Conservation (phyloP, 2,329 filamentous ascomycete genomes). For the Cercospora sesami region DNA sequence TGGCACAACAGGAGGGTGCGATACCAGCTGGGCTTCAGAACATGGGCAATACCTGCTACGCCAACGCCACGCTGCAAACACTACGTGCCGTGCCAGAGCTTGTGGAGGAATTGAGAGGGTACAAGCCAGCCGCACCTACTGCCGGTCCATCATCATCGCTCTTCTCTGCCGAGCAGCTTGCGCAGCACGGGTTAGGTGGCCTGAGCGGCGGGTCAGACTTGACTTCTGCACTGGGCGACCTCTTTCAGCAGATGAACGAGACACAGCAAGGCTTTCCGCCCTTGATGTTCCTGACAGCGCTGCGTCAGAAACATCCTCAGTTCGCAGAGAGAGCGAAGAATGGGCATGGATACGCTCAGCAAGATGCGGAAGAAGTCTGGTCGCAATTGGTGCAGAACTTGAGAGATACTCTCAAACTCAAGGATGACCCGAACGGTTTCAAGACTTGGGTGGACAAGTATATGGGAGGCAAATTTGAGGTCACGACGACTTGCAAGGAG, state of each 20-base stretch:
- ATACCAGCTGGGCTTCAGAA: slow-evolving; percentile 87
- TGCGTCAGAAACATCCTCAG: slow-evolving; percentile 81
- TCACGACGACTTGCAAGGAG: slow-evolving; percentile 80
- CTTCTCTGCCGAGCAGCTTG: slow-evolving; percentile 39
- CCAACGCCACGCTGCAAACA: slow-evolving; percentile 95
- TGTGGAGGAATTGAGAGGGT: slow-evolving; percentile 71
- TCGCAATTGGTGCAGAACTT: slow-evolving; percentile 88
- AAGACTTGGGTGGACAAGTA: slow-evolving; percentile 71
- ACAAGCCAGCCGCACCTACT: slow-evolving; percentile 43
- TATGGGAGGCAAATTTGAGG: slow-evolving; percentile 78
- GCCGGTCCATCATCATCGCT: slow-evolving; percentile 33
- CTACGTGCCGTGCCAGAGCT: slow-evolving; percentile 87
- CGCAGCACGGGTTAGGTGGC: slow-evolving; percentile 58
- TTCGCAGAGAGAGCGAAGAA: slow-evolving; percentile 87
- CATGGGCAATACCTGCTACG: slow-evolving; percentile 95
- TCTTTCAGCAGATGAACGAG: slow-evolving; percentile 86
- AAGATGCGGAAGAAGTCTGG: slow-evolving; percentile 98
- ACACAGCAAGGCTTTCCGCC: slow-evolving; percentile 87
- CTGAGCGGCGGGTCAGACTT: slow-evolving; percentile 67
- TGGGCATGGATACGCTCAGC: slow-evolving; percentile 86
- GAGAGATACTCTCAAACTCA: slow-evolving; percentile 71
- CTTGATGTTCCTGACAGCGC: slow-evolving; percentile 74
- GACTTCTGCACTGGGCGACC: slow-evolving; percentile 71
- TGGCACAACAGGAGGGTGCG: slow-evolving; percentile 77
- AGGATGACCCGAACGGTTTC: slow-evolving; percentile 62